Evolutionary conservation across 495 filamentous ascomycete species (phyloP).

Genomic region (Neurospora sp.): DNA sequence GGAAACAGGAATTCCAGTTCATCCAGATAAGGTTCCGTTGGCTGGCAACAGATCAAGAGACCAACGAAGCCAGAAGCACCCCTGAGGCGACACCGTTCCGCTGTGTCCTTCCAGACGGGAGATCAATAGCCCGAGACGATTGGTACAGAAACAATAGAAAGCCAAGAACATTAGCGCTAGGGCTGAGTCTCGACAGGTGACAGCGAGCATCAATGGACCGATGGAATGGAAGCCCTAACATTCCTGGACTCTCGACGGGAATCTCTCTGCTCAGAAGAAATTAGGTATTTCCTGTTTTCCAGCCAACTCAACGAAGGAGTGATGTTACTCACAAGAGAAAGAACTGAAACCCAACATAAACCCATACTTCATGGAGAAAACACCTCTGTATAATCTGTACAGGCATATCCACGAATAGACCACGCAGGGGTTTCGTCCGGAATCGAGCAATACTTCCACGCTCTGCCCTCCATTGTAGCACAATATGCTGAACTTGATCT

Average conservation of each 20-base stretch:
- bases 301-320: neutral
- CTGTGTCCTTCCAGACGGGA: neutral
- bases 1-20: neutral
- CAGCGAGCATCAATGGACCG: neutral
- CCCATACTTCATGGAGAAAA: no score
- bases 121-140: neutral
- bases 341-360: no score
- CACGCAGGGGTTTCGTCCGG: neutral
- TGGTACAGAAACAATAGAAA: fast-evolving
- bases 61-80: neutral
- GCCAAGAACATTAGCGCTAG: neutral
- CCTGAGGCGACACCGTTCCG: neutral
- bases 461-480: neutral
- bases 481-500: neutral
- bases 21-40: neutral
- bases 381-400: no score
- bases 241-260: neutral
- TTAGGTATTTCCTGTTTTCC: neutral
- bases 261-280: neutral
- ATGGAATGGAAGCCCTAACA: neutral
- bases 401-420: neutral
- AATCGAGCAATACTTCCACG: neutral
- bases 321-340: no score
- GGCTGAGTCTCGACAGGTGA: no score
- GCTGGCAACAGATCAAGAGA: neutral